Percentiles rank a stretch among this genome's conserved stretches.
These are phyloP conservation scores for Trametopsis cervina DNA, from an alignment of 768 basidiomycete species.

Conservation along the genomic window DNA sequence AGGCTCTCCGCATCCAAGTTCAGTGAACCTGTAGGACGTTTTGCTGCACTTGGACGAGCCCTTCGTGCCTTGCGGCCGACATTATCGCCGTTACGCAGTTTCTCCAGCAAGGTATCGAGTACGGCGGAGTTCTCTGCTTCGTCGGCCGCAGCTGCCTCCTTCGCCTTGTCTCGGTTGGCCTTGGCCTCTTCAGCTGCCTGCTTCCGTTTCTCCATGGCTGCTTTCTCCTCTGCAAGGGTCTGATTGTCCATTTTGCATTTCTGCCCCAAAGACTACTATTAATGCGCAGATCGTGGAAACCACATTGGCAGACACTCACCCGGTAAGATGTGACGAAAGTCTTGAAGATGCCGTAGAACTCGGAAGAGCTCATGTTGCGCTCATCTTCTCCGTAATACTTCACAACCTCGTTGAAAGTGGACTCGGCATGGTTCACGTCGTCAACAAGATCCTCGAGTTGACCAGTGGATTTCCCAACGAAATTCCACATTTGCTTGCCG, in stretches of 20 bases:
- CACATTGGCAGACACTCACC: conserved; percentile 39
- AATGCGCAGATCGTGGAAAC: not conserved
- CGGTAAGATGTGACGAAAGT: conserved; percentile 93
- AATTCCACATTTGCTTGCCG: conserved; percentile 88
- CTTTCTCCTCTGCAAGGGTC: conserved; percentile 62
- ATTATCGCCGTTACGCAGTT: conserved; percentile 64
- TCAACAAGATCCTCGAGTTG: conserved; percentile 82
- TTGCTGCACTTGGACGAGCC: conserved; percentile 34
- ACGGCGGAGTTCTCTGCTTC: conserved; percentile 49
- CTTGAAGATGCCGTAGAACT: conserved; percentile 97
- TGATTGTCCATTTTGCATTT: conserved; percentile 86
- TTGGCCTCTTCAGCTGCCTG: conserved; percentile 59
- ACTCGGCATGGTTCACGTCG: conserved; percentile 79
- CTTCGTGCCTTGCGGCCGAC: conserved; percentile 51
- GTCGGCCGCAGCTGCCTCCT: conserved; percentile 31
- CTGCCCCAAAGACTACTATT: conserved; percentile 30
- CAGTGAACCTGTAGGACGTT: conserved; percentile 24
- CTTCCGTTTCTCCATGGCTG: conserved; percentile 61
- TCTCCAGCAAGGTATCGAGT: conserved; percentile 65
- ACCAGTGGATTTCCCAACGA: conserved; percentile 66
- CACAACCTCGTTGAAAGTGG: conserved; percentile 78
- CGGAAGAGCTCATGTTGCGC: conserved; percentile 75
- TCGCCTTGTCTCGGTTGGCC: conserved; percentile 44
- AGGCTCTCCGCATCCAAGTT: conserved; percentile 28
- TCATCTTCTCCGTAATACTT: conserved; percentile 93